Base-by-base conservation (phyloP, 768 basidiomycete genomes). In the Termitomyces sp. region DNA sequence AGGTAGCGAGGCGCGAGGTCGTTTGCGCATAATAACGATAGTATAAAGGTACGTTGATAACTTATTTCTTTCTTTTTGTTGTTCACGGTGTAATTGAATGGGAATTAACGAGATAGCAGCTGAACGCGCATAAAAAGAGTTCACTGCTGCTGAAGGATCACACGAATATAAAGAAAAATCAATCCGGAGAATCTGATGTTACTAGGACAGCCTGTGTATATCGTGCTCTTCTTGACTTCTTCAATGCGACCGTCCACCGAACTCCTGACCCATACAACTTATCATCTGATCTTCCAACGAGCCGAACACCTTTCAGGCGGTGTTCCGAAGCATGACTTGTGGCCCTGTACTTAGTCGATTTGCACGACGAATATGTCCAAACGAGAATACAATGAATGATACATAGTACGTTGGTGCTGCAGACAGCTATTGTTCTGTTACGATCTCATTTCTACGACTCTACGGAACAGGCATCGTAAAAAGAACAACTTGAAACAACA, bases 101-200 rank as follows among this genome's bases (percentile, higher is more conserved):
- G 42, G 2, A 4, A 7, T 20, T 43, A 96, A 99, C 98, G 97
- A 87, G 96, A 12, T 99, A 94, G 73, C 96, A 96, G 0, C 80
- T 98, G 61, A 95, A 98, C 68, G 94, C 94, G 1, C 94, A 98
- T 68, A 80, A 94, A 63, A 97, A 97, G 95, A 98, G 69, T 81
- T 98, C 28, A 92, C 89, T 40, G 89, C 86, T 28, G 94, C 93
- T 20, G 92, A 93, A 63, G 92, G 90, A 35, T 93, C 94, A 0
- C 79, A 94, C 12, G 94, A 96, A 70, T 81, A 94, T 43, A 96
- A 97, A 77, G 91, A 90, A 69, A 90, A 70, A 93, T 51, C 87
- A 90, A 65, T 90, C 92, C 54, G 92, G 92, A 0, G 86, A 91
- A 49, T 75, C 90, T 49, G 93, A 94, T 63, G 90, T 94, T 49